Evolutionary conservation across 2,329 filamentous ascomycete genomes (phyloP), one percentile per base, ranked within the genome.

Genomic region (Cordyceps cicadae): DNA sequence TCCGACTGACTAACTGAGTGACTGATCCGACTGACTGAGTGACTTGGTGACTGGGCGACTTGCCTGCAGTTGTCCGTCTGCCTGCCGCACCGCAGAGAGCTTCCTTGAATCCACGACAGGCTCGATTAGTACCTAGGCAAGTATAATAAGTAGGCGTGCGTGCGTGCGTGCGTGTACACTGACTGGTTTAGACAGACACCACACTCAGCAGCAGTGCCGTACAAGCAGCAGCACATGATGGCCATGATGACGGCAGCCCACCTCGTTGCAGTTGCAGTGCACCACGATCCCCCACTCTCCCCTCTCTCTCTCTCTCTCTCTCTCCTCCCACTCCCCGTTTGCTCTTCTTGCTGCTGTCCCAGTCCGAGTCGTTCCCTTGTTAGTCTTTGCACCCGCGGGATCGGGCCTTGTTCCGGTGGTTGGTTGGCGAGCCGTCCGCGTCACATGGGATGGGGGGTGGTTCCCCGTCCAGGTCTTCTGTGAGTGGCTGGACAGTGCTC

Each of bases 341-440:
- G 19, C 37, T 59, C 29, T 39, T 59, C 49, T 43, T 29, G 26
- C 56, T 29, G 26, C 56, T 24, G 21, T 26, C 56, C 37, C 21
- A 45, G 29, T 37, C 26, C 49, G 34, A 53, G 49, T 46, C 39
- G 26, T 37, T 37, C 37, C 32, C 46, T 19, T 34, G 26, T 26
- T 50, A 46, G 43, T n/a, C 41, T 43, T 6, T 41, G 41, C 9
- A 9, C 34, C 29, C 39, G 43, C 58, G 58, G 58, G 50, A 60
- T 60, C 58, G 58, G 58, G 58, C 58, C 58, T 54, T 54, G 50
- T 60, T 54, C 58, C 58, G 58, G 58, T 60, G 58, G 58, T 60
- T 60, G 58, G 58, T 60, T 54, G 58, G 58, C n/a, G 56, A 59
- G 56, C 49, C 56, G 54, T 57, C 55, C 46, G 55, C 54, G 56